Evolutionary conservation across 1,284 basidiomycete species (phyloP), one percentile per base, ranked within the genome.

Genomic region (Volvariella volvacea): DNA sequence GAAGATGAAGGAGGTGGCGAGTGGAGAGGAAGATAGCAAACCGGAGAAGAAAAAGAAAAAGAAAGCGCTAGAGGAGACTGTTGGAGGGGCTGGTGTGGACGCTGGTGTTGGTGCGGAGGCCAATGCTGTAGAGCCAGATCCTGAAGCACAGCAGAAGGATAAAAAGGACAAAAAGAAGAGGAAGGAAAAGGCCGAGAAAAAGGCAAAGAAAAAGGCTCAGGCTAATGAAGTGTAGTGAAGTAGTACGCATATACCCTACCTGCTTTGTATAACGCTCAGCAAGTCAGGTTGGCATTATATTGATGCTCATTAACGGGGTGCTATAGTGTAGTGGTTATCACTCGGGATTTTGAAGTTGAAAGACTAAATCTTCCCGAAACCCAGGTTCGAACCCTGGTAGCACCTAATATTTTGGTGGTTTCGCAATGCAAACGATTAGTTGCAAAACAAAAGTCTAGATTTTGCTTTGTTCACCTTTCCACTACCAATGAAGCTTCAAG

Each of bases 301-400:
- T 46, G 25, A 51, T 36, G 40, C n/a, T 4, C 7, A 12, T 6
- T 16, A 36, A 36, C 33, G 37, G 39, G 56, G 56, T 50, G 51
- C 53, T 58, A 58, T 58, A 58, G 56, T 59, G 57, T 59, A 57
- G 57, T 54, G 57, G 57, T 57, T 55, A 59, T 59, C 57, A 59
- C 57, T 56, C 57, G 55, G 55, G 57, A 59, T 59, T 59, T 57
- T 59, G 57, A 59, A 22, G 7, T 25, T 1, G 39, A 37, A 22
- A 17, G 22, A 22, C 2, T 20, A 15, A 36, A 36, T 36, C 21
- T 59, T 59, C 57, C 55, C 55, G 57, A 50, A 57, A 59, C 55
- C 54, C 57, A 55, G 53, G 55, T 57, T 59, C 54, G 55, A 57
- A 53, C 53, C 55, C 54, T 56, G 57, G 55, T 59, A 59, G 53